These are phyloP conservation scores for Toxoplasma gondii DNA, from an alignment of 169 alveolate genomes.

Conservation along the genomic window DNA sequence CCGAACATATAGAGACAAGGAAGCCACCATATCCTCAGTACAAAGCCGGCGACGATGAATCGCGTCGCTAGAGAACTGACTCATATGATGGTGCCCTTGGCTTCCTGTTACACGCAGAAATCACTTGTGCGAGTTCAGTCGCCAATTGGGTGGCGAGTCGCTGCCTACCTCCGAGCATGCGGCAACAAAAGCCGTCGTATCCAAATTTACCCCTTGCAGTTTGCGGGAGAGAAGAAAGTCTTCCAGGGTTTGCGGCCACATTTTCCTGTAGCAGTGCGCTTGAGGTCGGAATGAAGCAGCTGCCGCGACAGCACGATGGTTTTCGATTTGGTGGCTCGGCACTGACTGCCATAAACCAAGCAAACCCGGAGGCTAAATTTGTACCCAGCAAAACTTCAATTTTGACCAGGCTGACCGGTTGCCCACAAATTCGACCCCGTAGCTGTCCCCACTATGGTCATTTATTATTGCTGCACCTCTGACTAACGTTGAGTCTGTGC, in stretches of 20 bases:
- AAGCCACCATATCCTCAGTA: too few species aligned
- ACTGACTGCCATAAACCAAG: not conserved
- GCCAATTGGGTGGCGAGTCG: not conserved
- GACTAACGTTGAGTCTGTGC: too few species aligned
- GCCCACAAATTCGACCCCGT: too few species aligned
- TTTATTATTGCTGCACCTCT: too few species aligned
- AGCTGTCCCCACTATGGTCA: too few species aligned
- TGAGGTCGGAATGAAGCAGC: not conserved
- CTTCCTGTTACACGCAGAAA: not conserved
- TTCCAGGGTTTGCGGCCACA: not conserved
- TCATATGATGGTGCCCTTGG: not conserved
- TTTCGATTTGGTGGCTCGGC: not conserved
- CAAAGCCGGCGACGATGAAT: not conserved
- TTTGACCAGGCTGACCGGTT: not conserved
- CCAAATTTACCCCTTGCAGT: not conserved
- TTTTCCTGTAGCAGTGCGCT: not conserved
- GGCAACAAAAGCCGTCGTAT: slow-evolving; percentile 6
- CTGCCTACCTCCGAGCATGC: slow-evolving; percentile 15
- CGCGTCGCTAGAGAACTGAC: not conserved
- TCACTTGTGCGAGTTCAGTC: not conserved
- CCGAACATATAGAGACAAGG: too few species aligned
- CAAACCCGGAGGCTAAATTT: not conserved
- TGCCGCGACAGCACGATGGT: not conserved
- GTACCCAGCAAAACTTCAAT: not conserved
- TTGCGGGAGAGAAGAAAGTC: not conserved